Conservation (phyloP, 495 filamentous ascomycete genomes). For the Friedmanniomyces simplex region DNA sequence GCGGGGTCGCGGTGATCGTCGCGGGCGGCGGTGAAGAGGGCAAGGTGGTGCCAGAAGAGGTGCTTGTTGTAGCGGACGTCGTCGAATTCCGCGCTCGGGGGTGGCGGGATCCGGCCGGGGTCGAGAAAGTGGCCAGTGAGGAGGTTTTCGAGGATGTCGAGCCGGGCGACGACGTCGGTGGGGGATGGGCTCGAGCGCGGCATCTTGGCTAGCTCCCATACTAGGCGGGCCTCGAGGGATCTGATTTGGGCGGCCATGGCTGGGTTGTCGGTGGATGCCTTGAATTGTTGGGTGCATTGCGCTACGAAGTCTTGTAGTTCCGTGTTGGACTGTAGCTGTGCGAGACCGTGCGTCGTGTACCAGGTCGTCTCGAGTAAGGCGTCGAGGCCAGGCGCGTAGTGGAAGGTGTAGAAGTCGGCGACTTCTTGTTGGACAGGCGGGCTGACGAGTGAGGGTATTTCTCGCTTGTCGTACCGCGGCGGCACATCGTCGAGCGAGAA, state of each 20-base stretch:
- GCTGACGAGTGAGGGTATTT: slow-evolving; percentile 46
- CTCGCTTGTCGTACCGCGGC: slow-evolving; percentile 36
- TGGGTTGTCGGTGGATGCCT: slow-evolving; percentile 38
- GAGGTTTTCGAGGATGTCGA: slow-evolving; percentile 65
- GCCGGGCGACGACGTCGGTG: slow-evolving; percentile 48
- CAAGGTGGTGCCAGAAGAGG: slow-evolving; percentile 73
- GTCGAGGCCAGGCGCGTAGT: slow-evolving; percentile 68
- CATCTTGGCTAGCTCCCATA: slow-evolving; percentile 31
- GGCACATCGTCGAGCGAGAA: slow-evolving; percentile 54
- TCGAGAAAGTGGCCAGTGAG: slow-evolving; percentile 56
- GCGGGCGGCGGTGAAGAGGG: slow-evolving; percentile 56
- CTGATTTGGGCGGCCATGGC: slow-evolving; percentile 17
- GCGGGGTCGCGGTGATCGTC: slow-evolving; percentile 42
- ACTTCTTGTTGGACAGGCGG: slow-evolving; percentile 54
- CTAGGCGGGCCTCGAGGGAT: slow-evolving; percentile 28
- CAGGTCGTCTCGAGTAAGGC: slow-evolving; percentile 77
- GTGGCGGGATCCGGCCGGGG: slow-evolving; percentile 41
- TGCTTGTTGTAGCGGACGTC: slow-evolving; percentile 51
- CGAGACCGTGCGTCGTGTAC: slow-evolving; percentile 50
- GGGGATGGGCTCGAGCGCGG: slow-evolving; percentile 12
- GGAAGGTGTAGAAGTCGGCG: slow-evolving; percentile 59
- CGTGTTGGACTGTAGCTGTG: slow-evolving; percentile 41
- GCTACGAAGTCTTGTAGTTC: slow-evolving; percentile 14
- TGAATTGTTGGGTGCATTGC: slow-evolving; percentile 42
- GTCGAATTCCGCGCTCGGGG: slow-evolving; percentile 20